phyloP scores from a whole-genome alignment of 139 green algal genomes.

The Microglena sp. region DNA sequence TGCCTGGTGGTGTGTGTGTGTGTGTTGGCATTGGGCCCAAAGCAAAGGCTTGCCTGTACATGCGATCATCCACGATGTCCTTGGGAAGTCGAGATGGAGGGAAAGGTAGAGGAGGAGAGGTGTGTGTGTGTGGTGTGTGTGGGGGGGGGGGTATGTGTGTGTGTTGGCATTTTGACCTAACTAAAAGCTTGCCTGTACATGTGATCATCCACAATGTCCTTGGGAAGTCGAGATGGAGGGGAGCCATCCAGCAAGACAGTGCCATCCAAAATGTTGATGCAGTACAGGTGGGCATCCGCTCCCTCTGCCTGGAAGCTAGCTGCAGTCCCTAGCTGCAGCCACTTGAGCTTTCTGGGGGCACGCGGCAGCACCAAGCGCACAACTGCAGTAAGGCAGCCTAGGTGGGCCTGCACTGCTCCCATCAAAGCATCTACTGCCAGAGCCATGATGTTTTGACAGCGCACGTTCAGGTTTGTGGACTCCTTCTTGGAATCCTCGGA shows the following conservation, averaged over 20 bases:
- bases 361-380: conserved; percentile 1
- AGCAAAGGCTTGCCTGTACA: too few relatives aligned
- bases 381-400: conserved; percentile 5
- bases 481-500: background rate
- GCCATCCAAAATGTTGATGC: conserved; percentile 39
- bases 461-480: conserved; percentile 13
- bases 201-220: conserved; percentile 28
- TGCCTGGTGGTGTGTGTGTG: too few relatives aligned
- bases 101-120: too few relatives aligned
- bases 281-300: conserved; percentile 22
- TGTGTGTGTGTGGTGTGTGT: too few relatives aligned
- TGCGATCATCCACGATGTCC: conserved; percentile 27
- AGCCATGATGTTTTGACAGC: conserved; percentile 17
- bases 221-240: conserved; percentile 6
- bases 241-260: conserved; percentile 25
- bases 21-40: too few relatives aligned
- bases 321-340: too few relatives aligned
- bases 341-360: background rate
- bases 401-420: background rate
- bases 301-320: conserved; percentile 29
- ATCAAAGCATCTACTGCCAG: background rate
- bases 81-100: conserved; percentile 7
- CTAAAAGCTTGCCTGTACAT: too few relatives aligned
- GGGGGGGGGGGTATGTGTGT: too few relatives aligned
- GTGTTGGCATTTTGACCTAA: too few relatives aligned